Evolutionary conservation across 129 eudicot species (phyloP), one percentile per base, ranked within the genome.

Genomic region (Sambucus nigra): DNA sequence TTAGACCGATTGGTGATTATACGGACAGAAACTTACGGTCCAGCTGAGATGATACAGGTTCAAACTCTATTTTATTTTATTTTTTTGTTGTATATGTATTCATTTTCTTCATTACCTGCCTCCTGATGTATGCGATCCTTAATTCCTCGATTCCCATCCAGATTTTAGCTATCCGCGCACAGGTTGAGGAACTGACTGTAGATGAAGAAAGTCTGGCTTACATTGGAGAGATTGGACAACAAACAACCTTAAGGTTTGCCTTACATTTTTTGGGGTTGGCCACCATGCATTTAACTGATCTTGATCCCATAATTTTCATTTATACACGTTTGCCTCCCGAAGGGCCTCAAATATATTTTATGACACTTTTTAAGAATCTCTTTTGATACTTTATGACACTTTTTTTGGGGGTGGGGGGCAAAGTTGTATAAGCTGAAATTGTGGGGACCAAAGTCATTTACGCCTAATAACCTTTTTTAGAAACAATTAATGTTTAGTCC

Each of bases 21-120:
- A 38, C 67, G 99, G 55, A 82, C 94, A 28, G 91, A 74, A 64
- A 92, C 87, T 9, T 92, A 92, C 59, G 94, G 94, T 47, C 96
- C 91, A 0, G 91, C 96, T 39, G 99, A 92, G 64, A 92, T 86
- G 99, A 86, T 92, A 69, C 94, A 92, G 99, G 99, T 92, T 49
- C 18, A n/a, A 27, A 39, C 20, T 25, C 25, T 23, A 7, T 52
- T 22, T 56, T 27, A 19, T 26, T 19, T 19, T 0, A 4, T 12
- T 22, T n/a, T 38, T 41, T 32, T 23, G 22, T 25, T 7, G 21
- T 21, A 20, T 54, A 38, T 31, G 26, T 15, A 5, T 27, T 24
- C 35, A 18, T 2, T 48, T 21, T 25, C 22, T 7, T 39, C 53
- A 15, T 45, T 7, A 10, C 6, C 42, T 19, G 19, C 40, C 20